Percentiles rank a stretch among this genome's conserved stretches.
Evolutionary conservation across 306 rosid species (phyloP).

Genomic region (Cicer arietinum): DNA sequence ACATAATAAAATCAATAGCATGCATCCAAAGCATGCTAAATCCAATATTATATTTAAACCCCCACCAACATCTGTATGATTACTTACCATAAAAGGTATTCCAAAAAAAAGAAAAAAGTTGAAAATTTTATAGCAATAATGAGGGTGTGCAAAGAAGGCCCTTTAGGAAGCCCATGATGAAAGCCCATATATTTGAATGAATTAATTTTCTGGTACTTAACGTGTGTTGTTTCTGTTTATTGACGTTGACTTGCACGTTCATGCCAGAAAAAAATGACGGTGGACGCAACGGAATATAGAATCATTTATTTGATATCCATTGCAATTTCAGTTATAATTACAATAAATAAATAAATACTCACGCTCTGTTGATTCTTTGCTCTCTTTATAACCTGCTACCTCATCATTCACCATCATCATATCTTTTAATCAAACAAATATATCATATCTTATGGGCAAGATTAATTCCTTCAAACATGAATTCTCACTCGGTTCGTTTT

Average conservation of each 20-base stretch:
- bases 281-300: slow-evolving; percentile 40
- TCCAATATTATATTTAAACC: too few species aligned
- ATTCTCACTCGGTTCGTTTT: slow-evolving; percentile 48
- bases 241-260: slow-evolving; percentile 33
- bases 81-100: too few species aligned
- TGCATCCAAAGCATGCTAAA: too few species aligned
- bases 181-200: not conserved
- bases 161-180: not conserved
- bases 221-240: slow-evolving; percentile 16
- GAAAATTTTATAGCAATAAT: too few species aligned
- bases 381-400: not conserved
- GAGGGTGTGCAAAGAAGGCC: too few species aligned
- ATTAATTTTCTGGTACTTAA: slow-evolving; percentile 5
- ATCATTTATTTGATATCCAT: slow-evolving; percentile 7
- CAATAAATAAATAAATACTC: not conserved
- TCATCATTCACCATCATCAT: not conserved
- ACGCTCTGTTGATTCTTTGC: not conserved
- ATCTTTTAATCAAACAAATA: too few species aligned
- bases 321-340: not conserved
- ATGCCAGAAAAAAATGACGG: slow-evolving; percentile 41
- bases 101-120: too few species aligned
- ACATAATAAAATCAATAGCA: too few species aligned
- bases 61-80: too few species aligned
- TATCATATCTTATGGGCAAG: slow-evolving; percentile 44
- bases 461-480: slow-evolving; percentile 51